A percentile compares a stretch with the other conserved stretches of the same genome.
Evolutionary conservation across 1,139 yeast species (phyloP).

Genomic region (Hyphopichia buzzinii): DNA sequence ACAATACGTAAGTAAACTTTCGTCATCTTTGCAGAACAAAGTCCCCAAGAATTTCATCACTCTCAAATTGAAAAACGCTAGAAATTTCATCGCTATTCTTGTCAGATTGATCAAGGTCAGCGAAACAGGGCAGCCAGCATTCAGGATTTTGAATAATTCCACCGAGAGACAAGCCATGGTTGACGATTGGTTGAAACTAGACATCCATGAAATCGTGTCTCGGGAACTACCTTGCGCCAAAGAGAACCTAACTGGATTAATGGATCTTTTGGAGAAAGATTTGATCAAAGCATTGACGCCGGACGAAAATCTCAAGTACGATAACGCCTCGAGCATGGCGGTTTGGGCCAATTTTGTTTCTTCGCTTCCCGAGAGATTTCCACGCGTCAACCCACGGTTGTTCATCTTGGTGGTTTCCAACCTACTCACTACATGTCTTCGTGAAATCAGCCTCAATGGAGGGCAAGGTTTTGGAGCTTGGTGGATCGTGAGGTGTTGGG

Average conservation of each 20-base stretch:
- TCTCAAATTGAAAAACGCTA: conserved; percentile 55
- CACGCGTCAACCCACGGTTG: conserved; percentile 52
- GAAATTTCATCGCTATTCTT: conserved; percentile 54
- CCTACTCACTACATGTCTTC: conserved; percentile 58
- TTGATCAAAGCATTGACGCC: conserved; percentile 23
- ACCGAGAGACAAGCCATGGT: conserved; percentile 53
- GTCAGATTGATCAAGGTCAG: conserved; percentile 58
- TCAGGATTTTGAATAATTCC: conserved; percentile 46
- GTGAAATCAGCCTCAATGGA: conserved; percentile 60
- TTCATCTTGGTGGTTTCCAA: conserved; percentile 56
- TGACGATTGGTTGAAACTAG: conserved; percentile 58
- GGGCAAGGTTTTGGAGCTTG: conserved; percentile 70
- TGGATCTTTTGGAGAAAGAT: conserved; percentile 41
- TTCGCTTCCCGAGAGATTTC: conserved; percentile 47
- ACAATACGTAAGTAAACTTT: conserved; percentile 40
- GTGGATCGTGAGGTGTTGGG: conserved; percentile 80
- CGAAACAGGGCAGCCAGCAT: conserved; percentile 58
- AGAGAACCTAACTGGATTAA: conserved; percentile 28
- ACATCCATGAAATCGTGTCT: conserved; percentile 47
- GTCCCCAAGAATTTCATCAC: conserved; percentile 52
- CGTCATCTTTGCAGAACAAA: conserved; percentile 34
- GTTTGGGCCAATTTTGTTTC: conserved; percentile 25
- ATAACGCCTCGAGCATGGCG: conserved; percentile 6
- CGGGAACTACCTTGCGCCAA: conserved; percentile 57
- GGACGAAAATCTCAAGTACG: conserved; percentile 3